Evolutionary conservation across 2,329 filamentous ascomycete species (phyloP), one percentile per base, ranked within the genome.

Genomic region (Fusarium sp.): DNA sequence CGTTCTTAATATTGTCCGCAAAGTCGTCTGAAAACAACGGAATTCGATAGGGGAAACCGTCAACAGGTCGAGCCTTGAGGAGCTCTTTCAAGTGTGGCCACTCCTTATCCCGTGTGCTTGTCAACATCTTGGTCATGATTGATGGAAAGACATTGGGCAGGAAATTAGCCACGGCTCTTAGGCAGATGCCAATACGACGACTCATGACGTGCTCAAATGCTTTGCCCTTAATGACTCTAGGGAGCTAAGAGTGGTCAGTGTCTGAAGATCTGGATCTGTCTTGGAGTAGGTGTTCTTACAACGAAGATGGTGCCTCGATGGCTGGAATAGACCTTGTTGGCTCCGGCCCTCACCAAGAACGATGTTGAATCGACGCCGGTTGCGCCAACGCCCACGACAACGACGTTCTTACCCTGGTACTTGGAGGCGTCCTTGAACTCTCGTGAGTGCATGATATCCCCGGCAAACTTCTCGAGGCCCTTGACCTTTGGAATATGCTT

Each of bases 351-450:
- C 63, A 27, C 75, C 68, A 49, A 77, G 65, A 56, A 83, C 51
- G 43, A 74, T 56, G 37, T 75, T 3, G 72, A 66, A 37, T 77
- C 75, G 1, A 70, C 70, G 15, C 73, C 75, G 2, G 79, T 82
- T 40, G 78, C 78, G 17, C 80, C 79, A n/a, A 82, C 70, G n/a
- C 82, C 83, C 7, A 84, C 75, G 0, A 85, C 76, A 7, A 84
- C 65, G 3, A 84, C 79, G n/a, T 75, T 82, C 70, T 83, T 81
- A 11, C 75, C 78, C 15, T 75, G 71, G 64, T 82, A 83, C 27
- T 67, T 68, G 8, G 63, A 56, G 2, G 70, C 62, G 66, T 71
- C 71, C 19, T 79, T 77, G 54, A 79, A 81, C 19, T 75, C 67
- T 20, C 79, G 75, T 0, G 79, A 78, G 64, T 85, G 83, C 3